Evolutionary conservation across 164 flowering plant species (phyloP).

Genomic region (Umbilicus rupestris): DNA sequence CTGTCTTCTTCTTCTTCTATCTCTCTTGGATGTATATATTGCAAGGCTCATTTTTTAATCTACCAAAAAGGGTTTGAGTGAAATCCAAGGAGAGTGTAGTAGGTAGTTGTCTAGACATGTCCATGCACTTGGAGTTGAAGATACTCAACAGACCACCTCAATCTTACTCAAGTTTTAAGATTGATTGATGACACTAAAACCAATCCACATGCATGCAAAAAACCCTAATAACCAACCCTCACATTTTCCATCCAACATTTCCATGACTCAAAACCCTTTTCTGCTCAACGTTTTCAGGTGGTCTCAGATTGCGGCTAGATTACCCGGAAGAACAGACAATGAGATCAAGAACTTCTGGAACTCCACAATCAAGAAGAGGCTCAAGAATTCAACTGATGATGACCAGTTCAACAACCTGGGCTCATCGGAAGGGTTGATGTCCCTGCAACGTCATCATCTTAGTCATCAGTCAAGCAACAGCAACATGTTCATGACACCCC

Average conservation of each 20-base stretch:
- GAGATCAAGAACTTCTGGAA: constrained; percentile 10
- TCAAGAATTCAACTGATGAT: background rate
- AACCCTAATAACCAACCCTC: background rate
- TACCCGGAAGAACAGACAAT: constrained; percentile 9
- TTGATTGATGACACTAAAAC: background rate
- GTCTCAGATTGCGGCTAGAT: constrained; percentile 11
- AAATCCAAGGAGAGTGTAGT: background rate
- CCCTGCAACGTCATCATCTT: background rate
- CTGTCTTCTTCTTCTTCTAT: too few relatives aligned
- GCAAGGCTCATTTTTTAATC: too few relatives aligned
- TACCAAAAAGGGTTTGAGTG: background rate
- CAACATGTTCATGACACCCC: background rate
- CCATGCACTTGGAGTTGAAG: constrained; percentile 7
- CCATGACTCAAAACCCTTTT: too few relatives aligned
- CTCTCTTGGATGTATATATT: too few relatives aligned
- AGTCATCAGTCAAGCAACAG: background rate
- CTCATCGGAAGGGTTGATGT: background rate
- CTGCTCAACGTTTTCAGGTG: background rate
- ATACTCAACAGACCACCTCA: background rate
- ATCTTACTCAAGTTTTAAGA: background rate
- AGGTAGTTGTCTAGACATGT: background rate
- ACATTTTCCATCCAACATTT: too few relatives aligned
- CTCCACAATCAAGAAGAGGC: constrained; percentile 7
- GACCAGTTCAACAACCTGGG: background rate
- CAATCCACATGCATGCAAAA: background rate